Evolutionary conservation across 768 basidiomycete species (phyloP).

Genomic region (Daedalea quercina): DNA sequence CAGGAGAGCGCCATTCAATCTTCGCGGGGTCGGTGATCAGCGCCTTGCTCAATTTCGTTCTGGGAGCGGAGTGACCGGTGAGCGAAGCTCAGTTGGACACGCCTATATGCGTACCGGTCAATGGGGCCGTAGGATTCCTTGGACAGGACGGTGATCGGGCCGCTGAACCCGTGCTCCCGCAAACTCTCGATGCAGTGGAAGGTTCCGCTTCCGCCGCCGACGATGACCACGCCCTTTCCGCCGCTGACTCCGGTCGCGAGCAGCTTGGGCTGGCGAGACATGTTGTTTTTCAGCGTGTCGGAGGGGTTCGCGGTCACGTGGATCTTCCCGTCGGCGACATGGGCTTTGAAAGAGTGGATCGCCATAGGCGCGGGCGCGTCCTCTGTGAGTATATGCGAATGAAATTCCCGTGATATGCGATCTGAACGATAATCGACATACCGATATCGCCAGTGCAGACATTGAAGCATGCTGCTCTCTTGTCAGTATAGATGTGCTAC

Average conservation of each 20-base stretch:
- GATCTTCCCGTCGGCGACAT: slow-evolving; percentile 66
- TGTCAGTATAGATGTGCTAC: background rate
- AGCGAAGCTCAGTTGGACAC: background rate
- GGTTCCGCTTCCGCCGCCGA: slow-evolving; percentile 81
- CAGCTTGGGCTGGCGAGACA: slow-evolving; percentile 54
- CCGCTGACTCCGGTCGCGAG: slow-evolving; percentile 38
- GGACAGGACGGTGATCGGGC: slow-evolving; percentile 73
- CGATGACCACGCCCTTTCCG: slow-evolving; percentile 68
- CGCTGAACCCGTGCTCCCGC: slow-evolving; percentile 75
- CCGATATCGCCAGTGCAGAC: slow-evolving; percentile 79
- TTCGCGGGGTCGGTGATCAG: slow-evolving; percentile 75
- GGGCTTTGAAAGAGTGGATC: slow-evolving; percentile 70
- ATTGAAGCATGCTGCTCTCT: slow-evolving; percentile 71
- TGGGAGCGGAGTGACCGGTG: slow-evolving; percentile 19
- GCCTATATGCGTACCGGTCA: slow-evolving; percentile 49
- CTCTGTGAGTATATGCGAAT: slow-evolving; percentile 39
- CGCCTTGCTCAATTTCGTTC: slow-evolving; percentile 86
- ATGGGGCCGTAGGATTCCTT: slow-evolving; percentile 78
- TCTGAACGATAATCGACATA: slow-evolving; percentile 20
- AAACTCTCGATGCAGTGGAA: slow-evolving; percentile 76
- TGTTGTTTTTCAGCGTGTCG: slow-evolving; percentile 59
- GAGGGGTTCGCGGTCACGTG: slow-evolving; percentile 64
- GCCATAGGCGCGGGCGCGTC: slow-evolving; percentile 83
- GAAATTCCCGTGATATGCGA: too few relatives aligned
- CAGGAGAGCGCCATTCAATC: slow-evolving; percentile 63